These are phyloP conservation scores for Calophaca sinica DNA, from an alignment of 306 rosid species.

Conservation along the genomic window DNA sequence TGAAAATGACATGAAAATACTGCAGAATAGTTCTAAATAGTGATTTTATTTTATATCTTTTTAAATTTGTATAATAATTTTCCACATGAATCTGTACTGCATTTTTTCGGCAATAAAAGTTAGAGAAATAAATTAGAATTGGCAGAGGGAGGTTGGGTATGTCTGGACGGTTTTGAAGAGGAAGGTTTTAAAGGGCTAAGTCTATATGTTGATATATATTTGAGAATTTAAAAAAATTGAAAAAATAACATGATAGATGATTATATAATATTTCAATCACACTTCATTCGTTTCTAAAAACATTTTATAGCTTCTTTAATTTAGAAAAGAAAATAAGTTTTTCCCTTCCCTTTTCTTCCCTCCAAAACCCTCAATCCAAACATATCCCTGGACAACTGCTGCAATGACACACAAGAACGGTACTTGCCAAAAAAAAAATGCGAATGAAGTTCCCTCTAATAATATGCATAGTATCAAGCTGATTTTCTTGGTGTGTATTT, in stretches of 20 bases:
- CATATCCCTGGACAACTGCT: neutral
- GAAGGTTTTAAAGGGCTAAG: no score
- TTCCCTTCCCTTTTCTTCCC: no score
- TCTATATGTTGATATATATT: no score
- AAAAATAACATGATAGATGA: no score
- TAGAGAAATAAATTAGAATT: neutral
- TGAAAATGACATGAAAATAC: constrained; percentile 45
- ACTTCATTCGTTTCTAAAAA: no score
- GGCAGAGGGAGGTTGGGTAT: neutral
- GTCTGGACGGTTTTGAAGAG: no score
- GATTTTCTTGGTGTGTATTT: neutral
- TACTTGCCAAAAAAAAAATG: neutral
- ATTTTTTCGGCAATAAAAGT: constrained; percentile 30
- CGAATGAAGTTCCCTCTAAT: neutral
- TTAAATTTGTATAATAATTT: constrained; percentile 1
- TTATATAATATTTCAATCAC: no score
- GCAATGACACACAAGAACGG: neutral
- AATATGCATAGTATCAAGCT: neutral
- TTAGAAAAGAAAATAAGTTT: no score
- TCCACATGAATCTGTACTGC: neutral
- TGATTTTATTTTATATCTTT: constrained; percentile 24
- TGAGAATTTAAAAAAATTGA: no score
- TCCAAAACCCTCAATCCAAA: no score
- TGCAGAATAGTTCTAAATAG: constrained; percentile 36
- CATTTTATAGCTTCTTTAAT: no score